Conservation (phyloP, 2,329 filamentous ascomycete genomes). For the Penicillium sumatraense region DNA sequence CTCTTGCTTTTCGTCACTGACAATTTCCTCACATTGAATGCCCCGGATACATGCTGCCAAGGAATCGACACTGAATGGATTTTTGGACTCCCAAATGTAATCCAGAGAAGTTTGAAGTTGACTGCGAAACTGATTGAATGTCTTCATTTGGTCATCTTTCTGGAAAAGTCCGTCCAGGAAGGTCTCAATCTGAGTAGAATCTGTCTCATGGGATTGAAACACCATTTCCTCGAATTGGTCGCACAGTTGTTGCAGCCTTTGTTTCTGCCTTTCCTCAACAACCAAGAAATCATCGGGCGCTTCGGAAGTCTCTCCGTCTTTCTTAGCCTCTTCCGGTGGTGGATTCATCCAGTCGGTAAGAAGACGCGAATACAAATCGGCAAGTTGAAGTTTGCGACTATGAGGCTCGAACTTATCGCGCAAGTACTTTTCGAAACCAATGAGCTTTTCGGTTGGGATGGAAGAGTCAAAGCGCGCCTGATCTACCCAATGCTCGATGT, state of each 20-base stretch:
- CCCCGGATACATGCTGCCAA: background rate
- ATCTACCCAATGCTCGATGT: conserved; percentile 41
- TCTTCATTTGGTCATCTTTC: background rate
- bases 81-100: background rate
- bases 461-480: conserved; percentile 45
- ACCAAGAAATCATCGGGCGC: conserved; percentile 34
- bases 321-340: background rate
- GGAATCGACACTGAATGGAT: background rate
- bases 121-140: no score
- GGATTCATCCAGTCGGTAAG: conserved; percentile 47
- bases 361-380: conserved; percentile 38
- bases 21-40: background rate
- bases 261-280: conserved; percentile 40
- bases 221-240: conserved; percentile 48
- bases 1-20: background rate
- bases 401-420: conserved; percentile 39
- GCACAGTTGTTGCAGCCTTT: conserved; percentile 41
- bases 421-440: conserved; percentile 37
- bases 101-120: background rate
- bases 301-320: conserved; percentile 13
- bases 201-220: conserved; percentile 33
- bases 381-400: conserved; percentile 39
- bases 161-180: background rate
- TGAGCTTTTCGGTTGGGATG: conserved; percentile 37
- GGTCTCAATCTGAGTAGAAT: background rate